Evolutionary conservation across 2,329 filamentous ascomycete genomes (phyloP), one percentile per base, ranked within the genome.

Genomic region (Clonostachys solani): DNA sequence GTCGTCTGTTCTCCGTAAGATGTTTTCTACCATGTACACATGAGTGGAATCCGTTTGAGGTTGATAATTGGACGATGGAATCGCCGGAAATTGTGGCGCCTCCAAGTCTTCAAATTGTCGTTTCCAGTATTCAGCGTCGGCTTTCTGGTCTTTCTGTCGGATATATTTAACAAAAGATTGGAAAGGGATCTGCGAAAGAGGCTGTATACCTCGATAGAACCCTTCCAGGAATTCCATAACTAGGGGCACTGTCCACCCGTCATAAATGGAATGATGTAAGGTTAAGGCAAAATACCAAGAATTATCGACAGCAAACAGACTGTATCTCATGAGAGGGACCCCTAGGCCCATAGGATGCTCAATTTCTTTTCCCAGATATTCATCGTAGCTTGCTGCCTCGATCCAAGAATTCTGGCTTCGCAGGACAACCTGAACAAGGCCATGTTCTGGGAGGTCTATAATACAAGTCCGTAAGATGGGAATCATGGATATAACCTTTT

Each of bases 191-290:
- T n/a, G 15, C 17, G 18, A 13, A 12, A 42, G 38, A 12, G 34
- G 12, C 5, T 18, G 23, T 29, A 29, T 40, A n/a, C 49, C 47
- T 9, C 45, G 19, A 19, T 52, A 55, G n/a, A 43, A 9, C 6
- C 33, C 19, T 13, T 44, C 15, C 10, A 50, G 35, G 15, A 47
- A n/a, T 34, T 43, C 5, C 48, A 38, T 6, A 43, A 45, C 9
- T 15, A 50, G 33, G 3, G 35, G 38, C 5, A 50, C 23, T 33
- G 50, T 48, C 51, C 50, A 57, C 16, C 52, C 54, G 37, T 60
- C 57, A 33, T 57, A 59, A 2, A 55, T 23, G 13, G 54, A 45
- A 40, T 60, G 57, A 29, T 60, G 57, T 5, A 51, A 43, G 8
- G 53, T 50, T 43, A 50, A 54, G 12, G 53, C 43, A n/a, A 60